Percentiles rank a stretch among this genome's conserved stretches.
Evolutionary conservation across 2,329 filamentous ascomycete species (phyloP).

Genomic region (Fusarium drepaniforme): DNA sequence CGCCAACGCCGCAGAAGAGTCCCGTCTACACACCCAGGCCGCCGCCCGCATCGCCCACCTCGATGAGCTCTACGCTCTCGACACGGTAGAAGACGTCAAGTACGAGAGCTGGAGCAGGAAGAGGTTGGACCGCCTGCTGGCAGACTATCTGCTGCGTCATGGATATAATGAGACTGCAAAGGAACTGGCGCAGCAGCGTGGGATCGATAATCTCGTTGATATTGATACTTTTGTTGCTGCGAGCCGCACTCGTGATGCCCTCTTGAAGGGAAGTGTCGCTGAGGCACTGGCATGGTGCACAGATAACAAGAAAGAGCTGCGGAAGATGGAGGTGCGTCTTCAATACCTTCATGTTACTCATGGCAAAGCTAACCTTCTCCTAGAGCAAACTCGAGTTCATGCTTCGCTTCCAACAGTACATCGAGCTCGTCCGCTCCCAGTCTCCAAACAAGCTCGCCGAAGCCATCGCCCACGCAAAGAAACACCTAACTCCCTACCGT

Average conservation of each 20-base stretch:
- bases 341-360: neutral
- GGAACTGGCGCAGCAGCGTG: slow-evolving; percentile 79
- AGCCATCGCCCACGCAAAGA: slow-evolving; percentile 85
- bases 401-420: slow-evolving; percentile 93
- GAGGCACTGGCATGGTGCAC: slow-evolving; percentile 91
- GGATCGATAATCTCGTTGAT: slow-evolving; percentile 86
- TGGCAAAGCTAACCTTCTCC: neutral
- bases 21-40: slow-evolving; percentile 79
- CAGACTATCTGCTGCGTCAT: slow-evolving; percentile 91
- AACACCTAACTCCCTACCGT: slow-evolving; percentile 79
- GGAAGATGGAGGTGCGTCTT: slow-evolving; percentile 80
- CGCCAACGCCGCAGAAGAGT: slow-evolving; percentile 82
- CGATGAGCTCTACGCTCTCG: slow-evolving; percentile 82
- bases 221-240: slow-evolving; percentile 89
- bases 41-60: slow-evolving; percentile 84
- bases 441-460: slow-evolving; percentile 76
- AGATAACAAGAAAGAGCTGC: slow-evolving; percentile 92
- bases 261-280: slow-evolving; percentile 77
- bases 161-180: slow-evolving; percentile 85
- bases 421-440: slow-evolving; percentile 84
- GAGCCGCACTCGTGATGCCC: slow-evolving; percentile 79
- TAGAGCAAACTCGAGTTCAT: slow-evolving; percentile 91
- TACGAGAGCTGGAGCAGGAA: slow-evolving; percentile 92
- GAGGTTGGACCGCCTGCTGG: slow-evolving; percentile 84
- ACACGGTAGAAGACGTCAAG: slow-evolving; percentile 87